Evolutionary conservation across 2,329 filamentous ascomycete species (phyloP), one percentile per base, ranked within the genome.

Genomic region (Nemania bipapillata): DNA sequence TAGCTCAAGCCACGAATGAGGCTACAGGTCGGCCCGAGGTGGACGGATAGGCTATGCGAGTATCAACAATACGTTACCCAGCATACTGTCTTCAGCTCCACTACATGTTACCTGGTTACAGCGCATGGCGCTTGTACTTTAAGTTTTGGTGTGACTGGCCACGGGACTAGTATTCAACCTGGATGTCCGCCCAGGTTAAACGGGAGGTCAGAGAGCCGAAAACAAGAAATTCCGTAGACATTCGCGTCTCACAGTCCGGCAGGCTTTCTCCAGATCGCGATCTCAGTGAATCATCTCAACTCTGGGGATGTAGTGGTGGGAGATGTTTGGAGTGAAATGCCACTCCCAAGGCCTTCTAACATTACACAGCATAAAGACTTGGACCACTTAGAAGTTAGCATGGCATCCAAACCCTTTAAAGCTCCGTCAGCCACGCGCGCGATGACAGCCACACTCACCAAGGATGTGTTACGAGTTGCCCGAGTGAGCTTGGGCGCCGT

Each of bases 1-100:
- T 20, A 40, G 53, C 55, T 62, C 65, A 70, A 75, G 75, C 75
- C 75, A 77, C 71, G 66, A 63, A 69, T 68, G 70, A 73, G 72
- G 74, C 74, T 74, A 54, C 35, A 52, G 55, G 72, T 68, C 67
- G 70, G 71, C 72, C 72, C 35, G 53, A 52, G 50, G 68, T 40
- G 32, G 52, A 47, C 63, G 69, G 37, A 40, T 62, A 35, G 45
- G 58, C 57, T 32, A 56, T 30, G 26, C 26, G 35, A 22, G n/a
- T 42, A 49, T 24, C 53, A 49, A 20, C 32, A 49, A 20, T 45
- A 52, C 9, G 40, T 53, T 30, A 49, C 52, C 50, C 11, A 35
- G 20, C 32, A 62, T 26, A 32, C 53, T 4, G 2, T 37, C 32
- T 15, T 12, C 53, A 26, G 4, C 53, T 24, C 32, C 22, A 1